A percentile compares a stretch with the other conserved stretches of the same genome.
Conservation (phyloP, 1,284 basidiomycete genomes). For the Ceratobasidium sp. region DNA sequence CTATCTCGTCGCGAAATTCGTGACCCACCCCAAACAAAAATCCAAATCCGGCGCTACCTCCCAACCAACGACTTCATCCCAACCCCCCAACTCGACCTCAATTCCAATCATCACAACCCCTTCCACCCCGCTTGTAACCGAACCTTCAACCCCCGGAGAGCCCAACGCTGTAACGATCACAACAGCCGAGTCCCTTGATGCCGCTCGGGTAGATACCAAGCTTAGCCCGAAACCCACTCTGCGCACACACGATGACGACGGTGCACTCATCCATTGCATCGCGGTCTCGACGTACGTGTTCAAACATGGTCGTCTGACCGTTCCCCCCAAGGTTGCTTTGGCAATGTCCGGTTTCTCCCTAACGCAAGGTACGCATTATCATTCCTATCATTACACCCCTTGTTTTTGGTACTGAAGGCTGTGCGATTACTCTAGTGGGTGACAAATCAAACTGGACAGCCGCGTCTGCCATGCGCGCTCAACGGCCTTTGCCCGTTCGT, state of each 20-base stretch:
- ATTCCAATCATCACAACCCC: constrained; percentile 27
- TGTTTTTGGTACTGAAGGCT: neutral
- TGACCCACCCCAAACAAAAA: constrained; percentile 22
- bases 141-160: constrained; percentile 25
- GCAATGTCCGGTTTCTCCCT: constrained; percentile 53
- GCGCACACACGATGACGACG: constrained; percentile 53
- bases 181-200: neutral
- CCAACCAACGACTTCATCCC: neutral
- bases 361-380: constrained; percentile 25
- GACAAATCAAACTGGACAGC: constrained; percentile 13
- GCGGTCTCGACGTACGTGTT: constrained; percentile 78
- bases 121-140: constrained; percentile 22
- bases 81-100: neutral
- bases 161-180: neutral
- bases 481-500: constrained; percentile 33
- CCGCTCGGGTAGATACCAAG: constrained; percentile 32
- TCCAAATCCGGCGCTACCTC: constrained; percentile 5
- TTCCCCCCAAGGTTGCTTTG: constrained; percentile 71
- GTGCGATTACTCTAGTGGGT: neutral
- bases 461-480: constrained; percentile 11
- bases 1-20: constrained; percentile 37
- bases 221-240: constrained; percentile 6
- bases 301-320: constrained; percentile 81
- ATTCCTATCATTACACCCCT: neutral
- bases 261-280: constrained; percentile 73